Evolutionary conservation across 306 rosid species (phyloP), one percentile per base, ranked within the genome.

Genomic region (Leucaena leucocephala): DNA sequence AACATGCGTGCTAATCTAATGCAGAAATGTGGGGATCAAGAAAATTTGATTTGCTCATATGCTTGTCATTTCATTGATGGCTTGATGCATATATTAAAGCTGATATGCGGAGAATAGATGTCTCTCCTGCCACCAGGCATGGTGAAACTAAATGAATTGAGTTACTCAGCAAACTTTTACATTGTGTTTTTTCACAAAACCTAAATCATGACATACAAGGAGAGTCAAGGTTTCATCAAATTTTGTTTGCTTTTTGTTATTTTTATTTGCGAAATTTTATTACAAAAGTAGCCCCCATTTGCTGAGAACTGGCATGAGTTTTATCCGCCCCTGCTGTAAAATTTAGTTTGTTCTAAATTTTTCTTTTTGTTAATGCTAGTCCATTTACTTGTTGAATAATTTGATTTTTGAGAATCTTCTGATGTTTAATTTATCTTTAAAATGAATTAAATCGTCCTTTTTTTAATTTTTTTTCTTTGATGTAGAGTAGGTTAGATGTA

Each of bases 21-120:
- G 39, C 39, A 3, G 4, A 36, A 3, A 36, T 36, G 39, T 36
- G 39, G 39, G 39, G 4, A 36, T 36, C 39, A 36, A 36, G 39
- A 36, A 36, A 36, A 62, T 46, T 33, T 4, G 42, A 66, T 45
- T 52, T 46, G 68, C 84, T 52, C 14, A 52, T 57, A 64, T 44
- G 48, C 48, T 44, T 44, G 48, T 8, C 12, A 8, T 44, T 44
- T 44, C 1, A 44, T 44, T 44, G 48, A 44, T 44, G 48, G 48
- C 50, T 52, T 35, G 70, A 52, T 78, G 38, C 68, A 9, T 57
- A 45, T 74, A 40, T 69, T 17, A 65, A 76, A 71, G 64, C 78
- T 63, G 78, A 71, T 11, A n/a, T 67, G 38, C 57, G 14, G 54
- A 21, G n/a, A 64, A 40, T 22, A 27, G 19, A n/a, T 62, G 48